phyloP scores from a whole-genome alignment of 441 rosid species.

The Omphalea diandra region DNA sequence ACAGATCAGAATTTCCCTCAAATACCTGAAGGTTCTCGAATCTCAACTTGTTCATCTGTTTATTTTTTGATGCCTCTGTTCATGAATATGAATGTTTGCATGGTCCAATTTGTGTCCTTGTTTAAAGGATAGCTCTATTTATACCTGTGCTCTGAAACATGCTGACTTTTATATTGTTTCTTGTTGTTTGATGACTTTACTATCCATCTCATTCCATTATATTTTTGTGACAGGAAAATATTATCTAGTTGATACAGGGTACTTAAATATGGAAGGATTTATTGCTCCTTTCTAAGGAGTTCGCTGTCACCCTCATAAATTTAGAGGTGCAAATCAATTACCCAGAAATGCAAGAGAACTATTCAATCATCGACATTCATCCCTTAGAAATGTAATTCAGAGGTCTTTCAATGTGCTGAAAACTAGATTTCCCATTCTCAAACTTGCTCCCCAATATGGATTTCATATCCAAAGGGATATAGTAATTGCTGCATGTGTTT shows the following conservation, averaged over 20 bases:
- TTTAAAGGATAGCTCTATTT: too few relatives aligned
- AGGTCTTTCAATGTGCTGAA: slow-evolving; percentile 56
- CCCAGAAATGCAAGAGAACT: slow-evolving; percentile 69
- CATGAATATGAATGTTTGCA: background rate
- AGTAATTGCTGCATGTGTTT: slow-evolving; percentile 73
- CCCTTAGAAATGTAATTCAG: slow-evolving; percentile 49
- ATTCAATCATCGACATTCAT: slow-evolving; percentile 78
- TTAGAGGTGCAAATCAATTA: slow-evolving; percentile 61
- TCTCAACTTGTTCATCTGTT: background rate
- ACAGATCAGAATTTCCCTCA: slow-evolving; percentile 82
- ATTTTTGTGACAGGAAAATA: slow-evolving; percentile 56
- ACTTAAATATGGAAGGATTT: slow-evolving; percentile 63
- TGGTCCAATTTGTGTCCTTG: background rate
- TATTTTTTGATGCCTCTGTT: background rate
- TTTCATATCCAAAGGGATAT: slow-evolving; percentile 83
- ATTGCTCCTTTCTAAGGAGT: slow-evolving; percentile 69
- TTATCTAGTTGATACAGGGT: slow-evolving; percentile 71
- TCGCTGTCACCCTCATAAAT: slow-evolving; percentile 55
- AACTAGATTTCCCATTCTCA: slow-evolving; percentile 74
- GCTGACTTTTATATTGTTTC: too few relatives aligned
- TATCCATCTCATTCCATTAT: slow-evolving; percentile 1
- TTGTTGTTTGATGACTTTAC: background rate
- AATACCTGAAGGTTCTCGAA: slow-evolving; percentile 64
- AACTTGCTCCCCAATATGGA: slow-evolving; percentile 73
- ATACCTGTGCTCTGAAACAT: too few relatives aligned